Percentiles rank a stretch among this genome's conserved stretches.
Evolutionary conservation across 257 asterid species (phyloP).

Genomic region (Gardenia jasminoides): DNA sequence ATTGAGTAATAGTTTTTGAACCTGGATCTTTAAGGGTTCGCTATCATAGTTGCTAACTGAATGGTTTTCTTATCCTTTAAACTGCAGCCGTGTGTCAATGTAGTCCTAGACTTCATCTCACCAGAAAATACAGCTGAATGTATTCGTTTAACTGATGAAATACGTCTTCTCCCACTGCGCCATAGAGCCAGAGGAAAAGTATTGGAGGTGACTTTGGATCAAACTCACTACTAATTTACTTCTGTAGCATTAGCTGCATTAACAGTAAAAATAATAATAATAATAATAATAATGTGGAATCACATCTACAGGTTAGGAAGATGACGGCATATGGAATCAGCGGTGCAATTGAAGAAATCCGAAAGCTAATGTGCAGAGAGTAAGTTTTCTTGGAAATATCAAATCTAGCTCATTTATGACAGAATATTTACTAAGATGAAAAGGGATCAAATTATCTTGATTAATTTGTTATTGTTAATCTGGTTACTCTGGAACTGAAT

Average conservation of each 20-base stretch:
- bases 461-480: background rate
- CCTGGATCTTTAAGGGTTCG: background rate
- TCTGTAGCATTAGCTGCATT: conserved; percentile 6
- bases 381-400: conserved; percentile 35
- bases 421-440: background rate
- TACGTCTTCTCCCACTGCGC: conserved; percentile 68
- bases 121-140: conserved; percentile 87
- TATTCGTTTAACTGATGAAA: conserved; percentile 71
- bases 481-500: background rate
- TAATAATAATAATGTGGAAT: conserved; percentile 19
- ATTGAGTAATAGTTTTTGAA: background rate
- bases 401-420: background rate
- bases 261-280: background rate
- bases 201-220: conserved; percentile 55
- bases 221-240: background rate
- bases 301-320: conserved; percentile 64
- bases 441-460: background rate
- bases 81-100: conserved; percentile 75
- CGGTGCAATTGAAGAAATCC: conserved; percentile 65
- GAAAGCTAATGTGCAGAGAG: conserved; percentile 38
- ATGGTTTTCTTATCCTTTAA: conserved; percentile 6
- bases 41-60: background rate
- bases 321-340: conserved; percentile 69
- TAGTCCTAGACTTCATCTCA: conserved; percentile 85
- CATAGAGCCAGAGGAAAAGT: conserved; percentile 76